phyloP scores from a whole-genome alignment of 148 eudicot species.

The Hydrangea macrophylla region DNA sequence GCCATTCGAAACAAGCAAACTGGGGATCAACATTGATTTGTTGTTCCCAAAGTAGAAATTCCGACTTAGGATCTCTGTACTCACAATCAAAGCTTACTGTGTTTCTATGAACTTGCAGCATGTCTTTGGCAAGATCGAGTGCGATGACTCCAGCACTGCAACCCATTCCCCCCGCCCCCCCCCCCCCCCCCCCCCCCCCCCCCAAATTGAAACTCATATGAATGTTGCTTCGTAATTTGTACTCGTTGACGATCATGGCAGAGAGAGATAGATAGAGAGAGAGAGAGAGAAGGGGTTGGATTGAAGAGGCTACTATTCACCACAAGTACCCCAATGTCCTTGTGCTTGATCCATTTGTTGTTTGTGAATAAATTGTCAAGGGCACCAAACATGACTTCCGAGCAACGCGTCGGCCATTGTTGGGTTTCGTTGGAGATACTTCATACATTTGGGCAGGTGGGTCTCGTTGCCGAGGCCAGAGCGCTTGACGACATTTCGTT shows the following conservation, averaged over 20 bases:
- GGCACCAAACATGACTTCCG: conserved; percentile 55
- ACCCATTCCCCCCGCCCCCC: conserved; percentile 71
- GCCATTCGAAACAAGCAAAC: conserved; percentile 57
- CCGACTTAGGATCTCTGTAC: conserved; percentile 61
- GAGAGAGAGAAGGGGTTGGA: conserved; percentile 61
- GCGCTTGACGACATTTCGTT: conserved; percentile 49
- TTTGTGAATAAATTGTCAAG: conserved; percentile 38
- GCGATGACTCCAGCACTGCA: conserved; percentile 64
- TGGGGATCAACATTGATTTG: conserved; percentile 55
- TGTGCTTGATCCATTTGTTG: conserved; percentile 37
- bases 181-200: too few relatives aligned
- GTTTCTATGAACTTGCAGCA: conserved; percentile 51
- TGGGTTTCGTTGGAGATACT: too few relatives aligned
- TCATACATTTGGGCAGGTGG: conserved; percentile 36
- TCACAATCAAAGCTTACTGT: conserved; percentile 54
- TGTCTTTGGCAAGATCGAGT: conserved; percentile 52
- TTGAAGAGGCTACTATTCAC: conserved; percentile 62
- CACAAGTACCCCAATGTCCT: conserved; percentile 47
- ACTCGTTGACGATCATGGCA: conserved; percentile 59
- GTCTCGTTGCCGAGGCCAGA: conserved; percentile 64
- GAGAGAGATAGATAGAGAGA: too few relatives aligned
- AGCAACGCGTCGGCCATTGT: conserved; percentile 52
- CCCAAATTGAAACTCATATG: conserved; percentile 51
- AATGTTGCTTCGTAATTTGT: conserved; percentile 55
- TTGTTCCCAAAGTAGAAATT: conserved; percentile 57